Base-by-base conservation (phyloP, 331 rosid genomes). In the Ulmus americana region DNA sequence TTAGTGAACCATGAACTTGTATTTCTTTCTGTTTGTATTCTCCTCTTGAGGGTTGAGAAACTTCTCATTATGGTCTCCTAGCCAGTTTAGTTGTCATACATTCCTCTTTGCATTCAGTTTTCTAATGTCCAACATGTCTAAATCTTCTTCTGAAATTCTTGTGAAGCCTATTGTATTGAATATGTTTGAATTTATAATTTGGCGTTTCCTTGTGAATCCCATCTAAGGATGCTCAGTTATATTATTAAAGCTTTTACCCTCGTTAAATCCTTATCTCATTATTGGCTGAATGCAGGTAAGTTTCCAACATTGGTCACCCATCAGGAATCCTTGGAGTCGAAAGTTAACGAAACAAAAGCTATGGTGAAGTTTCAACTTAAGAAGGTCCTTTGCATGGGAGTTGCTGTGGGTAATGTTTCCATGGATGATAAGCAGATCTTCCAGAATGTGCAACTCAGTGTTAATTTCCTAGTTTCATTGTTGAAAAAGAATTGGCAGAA, bases 311-410 rank as follows among this genome's bases (percentile, higher is more conserved):
- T 91, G 55, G 96, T 91, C 57, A 79, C 84, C 20, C 97, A 91
- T 44, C 97, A 91, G 73, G 97, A 91, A 69, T 86, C 97, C 15
- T 82, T 91, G 0, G 97, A 88, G 74, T 77, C 91, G 0, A 91
- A 91, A 67, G 90, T 91, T 1, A 88, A 91, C 35, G 97, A 91
- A 74, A 88, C 88, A 0, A 91, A 91, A 70, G 97, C 97, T 5
- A 91, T 84, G 97, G 90, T 91, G 1, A 91, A 91, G 70, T 91
- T 91, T 68, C 97, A 91, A 70, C 83, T 91, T 38, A 91, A 91
- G 82, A 91, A 91, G 86, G 97, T 91, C 57, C 87, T 91, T 46
- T 91, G 96, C 64, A 91, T 91, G 97, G 97, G 97, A 55, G 97
- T 91, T 18, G 97, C 96, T 3, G 95, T 91, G 0, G 97, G 97